Conservation (phyloP, 179 eudicot genomes). For the Amaranthus tricolor region DNA sequence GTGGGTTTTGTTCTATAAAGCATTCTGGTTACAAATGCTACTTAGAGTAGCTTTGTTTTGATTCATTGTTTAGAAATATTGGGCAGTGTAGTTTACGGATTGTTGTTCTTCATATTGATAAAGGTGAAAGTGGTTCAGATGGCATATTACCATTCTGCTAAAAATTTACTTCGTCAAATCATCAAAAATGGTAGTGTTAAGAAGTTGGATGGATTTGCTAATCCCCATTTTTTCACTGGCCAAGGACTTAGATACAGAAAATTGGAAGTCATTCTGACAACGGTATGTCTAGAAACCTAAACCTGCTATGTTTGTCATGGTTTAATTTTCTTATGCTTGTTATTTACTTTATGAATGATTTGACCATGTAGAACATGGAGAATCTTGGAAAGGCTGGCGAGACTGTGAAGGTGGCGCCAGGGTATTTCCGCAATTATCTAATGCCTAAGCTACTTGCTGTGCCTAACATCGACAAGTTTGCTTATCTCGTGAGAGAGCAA, state of each 20-base stretch:
- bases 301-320: background rate
- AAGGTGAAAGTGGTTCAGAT: conserved; percentile 29
- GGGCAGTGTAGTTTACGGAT: background rate
- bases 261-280: conserved; percentile 85
- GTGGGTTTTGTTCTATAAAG: too few species aligned
- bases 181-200: conserved; percentile 23
- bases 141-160: conserved; percentile 61
- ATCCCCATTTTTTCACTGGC: conserved; percentile 61
- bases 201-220: conserved; percentile 37
- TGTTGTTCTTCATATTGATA: background rate
- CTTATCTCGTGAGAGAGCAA: conserved; percentile 73
- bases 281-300: conserved; percentile 38
- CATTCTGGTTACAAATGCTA: too few species aligned
- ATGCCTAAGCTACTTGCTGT: conserved; percentile 95
- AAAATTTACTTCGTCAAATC: conserved; percentile 42
- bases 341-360: background rate
- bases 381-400: conserved; percentile 96
- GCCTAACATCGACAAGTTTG: conserved; percentile 87
- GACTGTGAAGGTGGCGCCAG: conserved; percentile 89
- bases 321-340: background rate
- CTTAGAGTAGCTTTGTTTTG: too few species aligned
- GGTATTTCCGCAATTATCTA: conserved; percentile 82
- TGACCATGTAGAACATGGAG: conserved; percentile 52
- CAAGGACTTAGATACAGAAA: conserved; percentile 84
- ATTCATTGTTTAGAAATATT: background rate